Percentiles rank a stretch among this genome's conserved stretches.
Evolutionary conservation across 2,329 filamentous ascomycete genomes (phyloP).

Genomic region (Phyllosticta citrichinensis): DNA sequence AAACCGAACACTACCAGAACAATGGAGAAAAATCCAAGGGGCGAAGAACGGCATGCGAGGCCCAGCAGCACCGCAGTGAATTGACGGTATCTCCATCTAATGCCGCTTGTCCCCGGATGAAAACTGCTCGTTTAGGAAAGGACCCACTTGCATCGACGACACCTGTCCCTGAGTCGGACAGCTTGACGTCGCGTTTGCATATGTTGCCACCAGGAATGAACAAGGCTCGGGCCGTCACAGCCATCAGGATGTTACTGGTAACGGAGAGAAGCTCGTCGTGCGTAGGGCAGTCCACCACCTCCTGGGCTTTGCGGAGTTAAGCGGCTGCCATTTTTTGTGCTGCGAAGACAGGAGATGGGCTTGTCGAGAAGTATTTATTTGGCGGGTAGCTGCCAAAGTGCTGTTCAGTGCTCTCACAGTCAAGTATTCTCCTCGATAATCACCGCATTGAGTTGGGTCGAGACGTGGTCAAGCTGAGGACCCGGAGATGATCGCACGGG

Average conservation of each 20-base stretch:
- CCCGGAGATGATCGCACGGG: too few species aligned
- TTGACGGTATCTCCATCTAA: neutral
- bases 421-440: neutral
- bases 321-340: neutral
- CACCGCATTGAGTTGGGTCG: constrained; percentile 26
- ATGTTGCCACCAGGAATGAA: neutral
- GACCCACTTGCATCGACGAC: neutral
- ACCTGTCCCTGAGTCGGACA: neutral
- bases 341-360: neutral
- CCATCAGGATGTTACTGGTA: neutral
- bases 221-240: neutral
- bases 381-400: neutral
- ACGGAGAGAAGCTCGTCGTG: neutral
- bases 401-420: neutral
- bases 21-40: neutral
- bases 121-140: neutral
- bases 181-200: neutral
- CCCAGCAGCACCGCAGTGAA: neutral
- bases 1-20: neutral
- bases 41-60: neutral
- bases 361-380: neutral
- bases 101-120: neutral
- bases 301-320: neutral
- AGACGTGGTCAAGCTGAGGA: too few species aligned
- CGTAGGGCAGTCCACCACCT: neutral